phyloP scores from a whole-genome alignment of 2,329 filamentous ascomycete genomes.

The Pseudogymnoascus sp. region DNA sequence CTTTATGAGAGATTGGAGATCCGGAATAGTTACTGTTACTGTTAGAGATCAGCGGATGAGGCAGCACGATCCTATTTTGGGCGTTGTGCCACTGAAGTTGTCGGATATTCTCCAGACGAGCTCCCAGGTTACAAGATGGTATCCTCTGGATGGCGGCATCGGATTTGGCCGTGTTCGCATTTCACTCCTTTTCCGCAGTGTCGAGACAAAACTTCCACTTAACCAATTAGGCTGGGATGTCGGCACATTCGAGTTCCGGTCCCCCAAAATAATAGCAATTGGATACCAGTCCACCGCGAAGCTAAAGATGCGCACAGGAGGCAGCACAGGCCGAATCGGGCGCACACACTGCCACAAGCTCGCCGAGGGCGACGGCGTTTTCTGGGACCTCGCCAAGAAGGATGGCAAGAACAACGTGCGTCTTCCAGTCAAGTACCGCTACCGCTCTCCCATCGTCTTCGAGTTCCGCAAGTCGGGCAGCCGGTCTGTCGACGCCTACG shows the following conservation, averaged over 20 bases:
- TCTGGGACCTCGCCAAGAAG: slow-evolving; percentile 49
- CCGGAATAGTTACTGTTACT: slow-evolving; percentile 74
- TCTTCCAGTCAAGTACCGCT: slow-evolving; percentile 83
- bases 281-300: slow-evolving; percentile 58
- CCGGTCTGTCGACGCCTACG: slow-evolving; percentile 65
- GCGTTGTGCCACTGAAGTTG: slow-evolving; percentile 81
- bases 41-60: slow-evolving; percentile 84
- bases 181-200: slow-evolving; percentile 80
- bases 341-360: slow-evolving; percentile 54
- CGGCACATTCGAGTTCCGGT: slow-evolving; percentile 84
- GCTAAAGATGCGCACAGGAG: slow-evolving; percentile 78
- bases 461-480: slow-evolving; percentile 70
- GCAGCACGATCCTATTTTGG: slow-evolving; percentile 90
- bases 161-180: slow-evolving; percentile 86
- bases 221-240: slow-evolving; percentile 89
- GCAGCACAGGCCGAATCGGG: slow-evolving; percentile 65
- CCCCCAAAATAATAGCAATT: slow-evolving; percentile 58
- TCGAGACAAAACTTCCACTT: slow-evolving; percentile 80
- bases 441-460: slow-evolving; percentile 82
- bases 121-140: slow-evolving; percentile 80
- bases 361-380: slow-evolving; percentile 52
- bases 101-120: slow-evolving; percentile 81
- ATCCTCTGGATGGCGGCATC: slow-evolving; percentile 90
- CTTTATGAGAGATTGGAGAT: slow-evolving; percentile 90
- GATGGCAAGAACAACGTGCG: slow-evolving; percentile 49